Percentiles rank a stretch among this genome's conserved stretches.
phyloP scores from a whole-genome alignment of 1,284 basidiomycete genomes.

The Rhodotorula glutinis region DNA sequence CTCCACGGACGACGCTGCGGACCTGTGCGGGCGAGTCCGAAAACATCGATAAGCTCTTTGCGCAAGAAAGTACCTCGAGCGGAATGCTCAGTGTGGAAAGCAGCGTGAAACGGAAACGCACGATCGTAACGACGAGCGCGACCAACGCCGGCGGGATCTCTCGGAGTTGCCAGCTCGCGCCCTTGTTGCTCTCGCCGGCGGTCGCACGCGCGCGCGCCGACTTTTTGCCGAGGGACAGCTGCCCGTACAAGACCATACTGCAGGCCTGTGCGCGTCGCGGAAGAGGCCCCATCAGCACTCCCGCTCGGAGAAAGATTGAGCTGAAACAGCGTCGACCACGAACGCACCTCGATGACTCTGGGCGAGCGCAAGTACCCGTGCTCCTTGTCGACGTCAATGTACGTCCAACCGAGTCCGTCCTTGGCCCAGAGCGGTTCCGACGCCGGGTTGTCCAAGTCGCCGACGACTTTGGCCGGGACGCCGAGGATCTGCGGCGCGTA shows the following conservation, averaged over 20 bases:
- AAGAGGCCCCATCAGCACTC: neutral
- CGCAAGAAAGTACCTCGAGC: no score
- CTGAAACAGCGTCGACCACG: neutral
- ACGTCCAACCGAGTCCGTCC: neutral
- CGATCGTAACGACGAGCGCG: neutral
- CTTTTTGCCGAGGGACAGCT: neutral
- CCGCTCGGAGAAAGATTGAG: neutral
- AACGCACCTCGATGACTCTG: neutral
- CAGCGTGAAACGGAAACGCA: neutral
- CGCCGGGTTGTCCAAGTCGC: neutral
- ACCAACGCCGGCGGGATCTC: neutral
- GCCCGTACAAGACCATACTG: neutral
- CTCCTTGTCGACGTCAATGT: neutral
- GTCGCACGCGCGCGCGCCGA: neutral
- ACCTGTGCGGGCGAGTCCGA: neutral
- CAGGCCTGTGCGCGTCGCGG: neutral
- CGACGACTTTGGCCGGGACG: neutral
- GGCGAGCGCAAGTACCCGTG: neutral
- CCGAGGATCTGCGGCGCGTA: neutral
- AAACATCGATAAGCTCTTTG: neutral
- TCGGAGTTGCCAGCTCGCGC: neutral
- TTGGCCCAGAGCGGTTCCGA: neutral
- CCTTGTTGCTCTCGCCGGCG: neutral
- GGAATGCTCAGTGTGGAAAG: neutral
- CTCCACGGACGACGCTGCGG: constrained; percentile 1